Evolutionary conservation across 2,329 filamentous ascomycete genomes (phyloP).

Genomic region (Xylariaceae sp.): DNA sequence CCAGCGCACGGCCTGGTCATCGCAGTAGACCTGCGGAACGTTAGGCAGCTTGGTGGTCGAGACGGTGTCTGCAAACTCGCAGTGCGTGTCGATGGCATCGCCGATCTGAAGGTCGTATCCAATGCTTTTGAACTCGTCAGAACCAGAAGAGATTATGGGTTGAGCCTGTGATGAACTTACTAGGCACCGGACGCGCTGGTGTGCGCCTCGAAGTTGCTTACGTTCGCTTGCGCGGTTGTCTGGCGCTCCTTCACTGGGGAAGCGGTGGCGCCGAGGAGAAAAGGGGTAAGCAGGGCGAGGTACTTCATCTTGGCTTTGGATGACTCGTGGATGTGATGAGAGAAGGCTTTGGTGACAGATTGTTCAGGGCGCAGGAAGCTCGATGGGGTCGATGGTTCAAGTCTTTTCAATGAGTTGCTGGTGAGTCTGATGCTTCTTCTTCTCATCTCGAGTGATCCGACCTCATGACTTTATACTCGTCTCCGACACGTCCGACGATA

Average conservation of each 20-base stretch:
- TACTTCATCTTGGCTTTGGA: slow-evolving; percentile 20
- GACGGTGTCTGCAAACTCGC: slow-evolving; percentile 21
- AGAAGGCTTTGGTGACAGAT: neutral
- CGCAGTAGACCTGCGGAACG: slow-evolving; percentile 20
- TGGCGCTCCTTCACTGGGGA: slow-evolving; percentile 17
- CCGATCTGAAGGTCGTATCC: slow-evolving; percentile 21
- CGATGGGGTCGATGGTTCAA: neutral
- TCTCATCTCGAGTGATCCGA: neutral
- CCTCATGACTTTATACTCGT: too few relatives aligned
- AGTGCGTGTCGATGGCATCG: slow-evolving; percentile 15
- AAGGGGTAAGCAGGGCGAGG: slow-evolving; percentile 18
- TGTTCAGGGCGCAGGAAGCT: neutral
- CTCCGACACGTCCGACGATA: too few relatives aligned
- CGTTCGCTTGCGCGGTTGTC: slow-evolving; percentile 14
- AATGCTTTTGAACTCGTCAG: slow-evolving; percentile 14
- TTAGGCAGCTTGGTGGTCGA: slow-evolving; percentile 21
- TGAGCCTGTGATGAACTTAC: slow-evolving; percentile 17
- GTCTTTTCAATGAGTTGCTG: neutral
- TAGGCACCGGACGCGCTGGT: slow-evolving; percentile 19
- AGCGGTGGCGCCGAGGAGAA: slow-evolving; percentile 23
- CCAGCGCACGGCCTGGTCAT: slow-evolving; percentile 23
- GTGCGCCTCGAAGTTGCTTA: slow-evolving; percentile 24
- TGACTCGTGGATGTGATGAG: neutral
- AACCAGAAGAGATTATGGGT: neutral
- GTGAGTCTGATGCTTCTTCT: neutral